Evolutionary conservation across 305 asterid species (phyloP).

Genomic region (Plantago coronopus): DNA sequence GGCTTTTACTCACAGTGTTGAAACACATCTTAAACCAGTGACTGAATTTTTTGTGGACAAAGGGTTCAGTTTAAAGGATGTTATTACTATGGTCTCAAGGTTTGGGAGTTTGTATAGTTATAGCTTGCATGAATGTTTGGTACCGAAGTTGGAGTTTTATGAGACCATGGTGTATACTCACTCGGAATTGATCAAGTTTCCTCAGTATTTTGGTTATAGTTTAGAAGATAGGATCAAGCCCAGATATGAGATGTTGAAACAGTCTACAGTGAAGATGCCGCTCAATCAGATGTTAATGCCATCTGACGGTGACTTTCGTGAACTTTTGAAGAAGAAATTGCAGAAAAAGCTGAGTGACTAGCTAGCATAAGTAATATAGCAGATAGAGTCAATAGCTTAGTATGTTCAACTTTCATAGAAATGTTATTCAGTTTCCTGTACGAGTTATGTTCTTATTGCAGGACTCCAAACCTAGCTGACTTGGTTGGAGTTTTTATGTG

Average conservation of each 20-base stretch:
- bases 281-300: constrained; percentile 74
- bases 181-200: constrained; percentile 72
- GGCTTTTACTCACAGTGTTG: constrained; percentile 85
- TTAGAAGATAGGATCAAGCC: constrained; percentile 81
- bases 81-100: constrained; percentile 65
- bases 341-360: constrained; percentile 30
- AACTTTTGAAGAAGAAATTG: constrained; percentile 54
- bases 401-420: not conserved
- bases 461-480: not conserved
- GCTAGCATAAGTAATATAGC: constrained; percentile 18
- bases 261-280: constrained; percentile 51
- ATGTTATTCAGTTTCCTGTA: constrained; percentile 18
- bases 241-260: constrained; percentile 54
- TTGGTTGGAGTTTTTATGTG: not conserved
- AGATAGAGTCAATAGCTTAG: not conserved
- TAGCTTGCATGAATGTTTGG: constrained; percentile 61
- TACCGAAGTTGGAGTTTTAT: constrained; percentile 79
- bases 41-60: constrained; percentile 65
- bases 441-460: constrained; percentile 9
- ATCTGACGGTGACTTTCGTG: constrained; percentile 52
- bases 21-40: constrained; percentile 71
- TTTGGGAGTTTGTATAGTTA: constrained; percentile 78
- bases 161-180: constrained; percentile 62
- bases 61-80: constrained; percentile 56
- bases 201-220: constrained; percentile 88